Conservation (phyloP, 495 filamentous ascomycete species). For the Melanomma pulvis-pyrius region DNA sequence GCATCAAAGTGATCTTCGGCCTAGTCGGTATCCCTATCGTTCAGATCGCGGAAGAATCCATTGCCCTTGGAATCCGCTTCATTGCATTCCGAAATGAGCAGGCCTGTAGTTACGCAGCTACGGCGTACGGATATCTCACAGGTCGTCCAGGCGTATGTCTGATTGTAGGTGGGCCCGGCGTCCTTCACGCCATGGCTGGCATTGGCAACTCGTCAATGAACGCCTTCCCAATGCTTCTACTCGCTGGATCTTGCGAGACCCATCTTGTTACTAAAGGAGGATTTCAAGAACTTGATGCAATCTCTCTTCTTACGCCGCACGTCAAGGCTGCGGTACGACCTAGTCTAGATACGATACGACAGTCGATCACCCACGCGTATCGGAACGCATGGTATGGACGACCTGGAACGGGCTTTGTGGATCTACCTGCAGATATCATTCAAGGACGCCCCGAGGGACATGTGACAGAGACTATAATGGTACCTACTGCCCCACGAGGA, state of each 20-base stretch:
- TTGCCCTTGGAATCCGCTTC: conserved; percentile 65
- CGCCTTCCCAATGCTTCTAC: conserved; percentile 61
- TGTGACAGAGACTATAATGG: conserved; percentile 6
- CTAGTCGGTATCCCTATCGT: conserved; percentile 67
- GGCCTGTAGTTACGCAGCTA: conserved; percentile 64
- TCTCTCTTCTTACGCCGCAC: conserved; percentile 60
- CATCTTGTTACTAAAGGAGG: conserved; percentile 58
- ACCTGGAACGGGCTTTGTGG: conserved; percentile 61
- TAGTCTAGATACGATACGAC: conserved; percentile 54
- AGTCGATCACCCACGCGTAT: conserved; percentile 59
- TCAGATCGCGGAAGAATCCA: conserved; percentile 64
- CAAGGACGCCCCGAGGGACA: conserved; percentile 45
- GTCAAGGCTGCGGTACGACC: conserved; percentile 61
- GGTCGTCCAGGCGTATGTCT: conserved; percentile 64
- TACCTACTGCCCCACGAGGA: conserved; percentile 49
- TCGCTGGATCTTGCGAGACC: conserved; percentile 62
- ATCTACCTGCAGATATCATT: conserved; percentile 65
- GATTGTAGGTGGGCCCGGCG: conserved; percentile 68
- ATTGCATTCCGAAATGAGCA: conserved; percentile 69
- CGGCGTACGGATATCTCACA: conserved; percentile 66
- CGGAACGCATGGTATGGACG: conserved; percentile 60
- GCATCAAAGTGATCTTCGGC: conserved; percentile 65
- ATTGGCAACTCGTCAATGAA: conserved; percentile 62
- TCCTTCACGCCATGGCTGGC: conserved; percentile 64
- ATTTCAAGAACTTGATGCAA: conserved; percentile 65